A percentile compares a stretch with the other conserved stretches of the same genome.
phyloP scores from a whole-genome alignment of 306 rosid species.

The Prosopis cineraria region DNA sequence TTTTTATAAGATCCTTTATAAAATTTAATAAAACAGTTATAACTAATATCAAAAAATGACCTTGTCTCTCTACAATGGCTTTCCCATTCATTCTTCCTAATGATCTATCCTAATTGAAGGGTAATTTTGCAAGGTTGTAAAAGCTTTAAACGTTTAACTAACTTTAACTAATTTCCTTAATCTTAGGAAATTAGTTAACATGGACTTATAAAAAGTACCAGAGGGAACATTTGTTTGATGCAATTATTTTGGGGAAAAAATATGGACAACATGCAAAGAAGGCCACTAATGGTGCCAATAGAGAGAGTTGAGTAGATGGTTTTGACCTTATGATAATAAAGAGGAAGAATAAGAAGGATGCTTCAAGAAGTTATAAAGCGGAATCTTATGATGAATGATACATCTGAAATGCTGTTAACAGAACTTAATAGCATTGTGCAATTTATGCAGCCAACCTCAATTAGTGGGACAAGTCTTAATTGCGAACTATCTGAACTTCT shows the following conservation, averaged over 20 bases:
- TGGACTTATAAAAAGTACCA: no score
- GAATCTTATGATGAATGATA: background rate
- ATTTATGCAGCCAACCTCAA: background rate
- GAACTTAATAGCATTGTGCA: background rate
- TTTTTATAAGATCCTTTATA: no score
- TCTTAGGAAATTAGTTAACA: background rate
- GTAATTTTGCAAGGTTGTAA: background rate
- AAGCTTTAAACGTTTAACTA: background rate
- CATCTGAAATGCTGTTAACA: background rate
- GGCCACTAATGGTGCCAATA: no score
- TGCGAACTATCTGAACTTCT: background rate
- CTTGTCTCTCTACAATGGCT: background rate
- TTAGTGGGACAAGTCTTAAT: background rate
- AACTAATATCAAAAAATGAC: no score
- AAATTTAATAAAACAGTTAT: no score
- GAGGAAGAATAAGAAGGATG: background rate
- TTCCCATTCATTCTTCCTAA: background rate
- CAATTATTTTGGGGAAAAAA: background rate
- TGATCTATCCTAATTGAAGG: background rate
- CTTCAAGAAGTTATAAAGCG: background rate
- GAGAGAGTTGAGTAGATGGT: background rate
- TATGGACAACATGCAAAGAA: background rate
- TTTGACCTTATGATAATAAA: no score
- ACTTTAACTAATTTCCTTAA: background rate
- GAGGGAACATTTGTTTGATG: background rate